Conservation (phyloP, 164 flowering plant genomes). For the Berberis vulgaris region DNA sequence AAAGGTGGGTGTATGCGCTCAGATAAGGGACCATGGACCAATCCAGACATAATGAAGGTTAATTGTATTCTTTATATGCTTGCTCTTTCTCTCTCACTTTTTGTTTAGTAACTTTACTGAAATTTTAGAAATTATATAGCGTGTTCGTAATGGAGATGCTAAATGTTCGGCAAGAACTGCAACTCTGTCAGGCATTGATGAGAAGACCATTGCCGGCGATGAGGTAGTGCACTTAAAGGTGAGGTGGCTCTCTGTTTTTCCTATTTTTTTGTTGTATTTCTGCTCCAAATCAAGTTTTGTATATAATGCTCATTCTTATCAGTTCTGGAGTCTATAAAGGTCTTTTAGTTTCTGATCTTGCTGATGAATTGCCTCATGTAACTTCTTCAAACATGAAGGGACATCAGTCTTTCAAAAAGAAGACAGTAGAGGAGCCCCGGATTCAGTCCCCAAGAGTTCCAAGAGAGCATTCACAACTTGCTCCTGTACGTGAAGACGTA, state of each 20-base stretch:
- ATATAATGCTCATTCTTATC: not conserved
- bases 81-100: not conserved
- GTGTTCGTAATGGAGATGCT: conserved; percentile 57
- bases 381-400: conserved; percentile 8
- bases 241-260: not conserved
- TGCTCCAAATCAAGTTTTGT: not conserved
- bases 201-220: conserved; percentile 54
- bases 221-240: conserved; percentile 40
- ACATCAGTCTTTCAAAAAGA: conserved; percentile 9
- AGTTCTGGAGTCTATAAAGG: not conserved
- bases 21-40: conserved; percentile 95
- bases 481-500: conserved; percentile 63
- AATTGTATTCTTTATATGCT: not conserved
- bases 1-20: conserved; percentile 84
- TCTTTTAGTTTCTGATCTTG: not conserved
- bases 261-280: not conserved
- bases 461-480: conserved; percentile 21
- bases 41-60: conserved; percentile 64
- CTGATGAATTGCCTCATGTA: not conserved
- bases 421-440: conserved; percentile 11
- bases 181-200: conserved; percentile 28
- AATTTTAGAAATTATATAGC: conserved; percentile 4
- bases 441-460: conserved; percentile 13
- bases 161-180: conserved; percentile 33
- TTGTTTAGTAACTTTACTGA: not conserved